Evolutionary conservation across 2,329 filamentous ascomycete species (phyloP), one percentile per base, ranked within the genome.

Genomic region (Sarocladiaceae sp.): DNA sequence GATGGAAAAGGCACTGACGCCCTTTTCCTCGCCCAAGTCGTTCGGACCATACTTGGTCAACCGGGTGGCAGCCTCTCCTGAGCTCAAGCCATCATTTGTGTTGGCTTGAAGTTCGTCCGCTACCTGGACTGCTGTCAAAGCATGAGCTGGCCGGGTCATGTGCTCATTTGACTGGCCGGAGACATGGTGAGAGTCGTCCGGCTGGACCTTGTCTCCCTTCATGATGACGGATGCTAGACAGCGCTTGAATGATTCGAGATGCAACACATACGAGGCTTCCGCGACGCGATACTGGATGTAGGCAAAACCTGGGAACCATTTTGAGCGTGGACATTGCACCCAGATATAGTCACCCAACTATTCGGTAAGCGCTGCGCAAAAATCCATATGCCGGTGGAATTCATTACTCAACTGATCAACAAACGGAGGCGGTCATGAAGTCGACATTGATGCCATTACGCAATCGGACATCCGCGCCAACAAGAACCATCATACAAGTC

Each of bases 111-210:
- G 72, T 62, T 86, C 77, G 17, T 72, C 61, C 25, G 77, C 70
- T 29, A 82, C 74, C 40, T 73, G 63, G 15, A 74, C 64, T 59
- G 71, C 71, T n/a, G 73, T 64, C 48, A 90, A 71, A 42, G 80
- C 72, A 63, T 90, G 86, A 7, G 86, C 82, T 13, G 84, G 84
- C 29, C 73, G 70, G 8, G 80, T 78, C 35, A 89, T 68, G 31
- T 78, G 79, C 52, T 64, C 66, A 57, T 75, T 75, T 53, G 70
- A 66, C 60, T 75, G 71, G 51, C 71, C 72, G 17, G 71, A 71
- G 54, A 71, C 54, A 44, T 62, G 59, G 46, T 47, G 55, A 51
- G 55, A 50, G 31, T 56, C 55, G 20, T 59, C 58, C 36, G 63
- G 59, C 10, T 61, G 52, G 26, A 59, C 54, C 39, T 60, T 61